Evolutionary conservation across 1,139 yeast genomes (phyloP).

Genomic region (Scheffersomyces lignicola): DNA sequence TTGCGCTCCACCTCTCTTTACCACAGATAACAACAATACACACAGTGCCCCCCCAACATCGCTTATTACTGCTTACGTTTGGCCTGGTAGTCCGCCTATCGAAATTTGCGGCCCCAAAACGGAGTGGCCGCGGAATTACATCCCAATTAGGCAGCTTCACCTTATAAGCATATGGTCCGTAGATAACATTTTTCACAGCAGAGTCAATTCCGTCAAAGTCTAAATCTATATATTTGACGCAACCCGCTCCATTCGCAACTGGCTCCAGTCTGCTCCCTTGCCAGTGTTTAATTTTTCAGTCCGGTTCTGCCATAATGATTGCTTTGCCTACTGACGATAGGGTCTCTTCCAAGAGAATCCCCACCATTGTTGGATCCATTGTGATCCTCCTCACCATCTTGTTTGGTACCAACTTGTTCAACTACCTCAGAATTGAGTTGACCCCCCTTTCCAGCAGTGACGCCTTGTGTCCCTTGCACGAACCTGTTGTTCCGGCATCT

Average conservation of each 20-base stretch:
- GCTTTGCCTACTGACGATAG: conserved; percentile 11
- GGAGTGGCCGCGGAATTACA: background rate
- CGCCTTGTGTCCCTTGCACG: conserved; percentile 30
- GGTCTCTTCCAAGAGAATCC: conserved; percentile 22
- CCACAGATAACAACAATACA: too few species aligned
- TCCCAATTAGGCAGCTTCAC: background rate
- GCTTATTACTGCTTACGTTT: too few species aligned
- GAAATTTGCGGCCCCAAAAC: conserved; percentile 1
- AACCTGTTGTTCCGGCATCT: conserved; percentile 28
- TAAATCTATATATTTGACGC: too few species aligned
- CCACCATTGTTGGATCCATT: conserved; percentile 24
- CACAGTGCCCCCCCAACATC: too few species aligned
- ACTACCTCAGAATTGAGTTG: conserved; percentile 21
- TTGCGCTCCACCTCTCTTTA: too few species aligned
- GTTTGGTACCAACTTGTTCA: conserved; percentile 23
- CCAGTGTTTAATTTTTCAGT: background rate
- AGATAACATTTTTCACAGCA: too few species aligned
- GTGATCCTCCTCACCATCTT: conserved; percentile 17
- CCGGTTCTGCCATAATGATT: conserved; percentile 9
- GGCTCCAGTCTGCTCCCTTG: too few species aligned
- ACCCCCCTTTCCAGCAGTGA: conserved; percentile 21
- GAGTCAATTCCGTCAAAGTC: too few species aligned
- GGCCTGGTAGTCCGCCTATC: background rate
- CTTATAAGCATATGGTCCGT: too few species aligned
- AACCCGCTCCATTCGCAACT: too few species aligned